Percentiles rank a stretch among this genome's conserved stretches.
Evolutionary conservation across 805 yeast species (phyloP).

Genomic region (Candida broadrunensis): DNA sequence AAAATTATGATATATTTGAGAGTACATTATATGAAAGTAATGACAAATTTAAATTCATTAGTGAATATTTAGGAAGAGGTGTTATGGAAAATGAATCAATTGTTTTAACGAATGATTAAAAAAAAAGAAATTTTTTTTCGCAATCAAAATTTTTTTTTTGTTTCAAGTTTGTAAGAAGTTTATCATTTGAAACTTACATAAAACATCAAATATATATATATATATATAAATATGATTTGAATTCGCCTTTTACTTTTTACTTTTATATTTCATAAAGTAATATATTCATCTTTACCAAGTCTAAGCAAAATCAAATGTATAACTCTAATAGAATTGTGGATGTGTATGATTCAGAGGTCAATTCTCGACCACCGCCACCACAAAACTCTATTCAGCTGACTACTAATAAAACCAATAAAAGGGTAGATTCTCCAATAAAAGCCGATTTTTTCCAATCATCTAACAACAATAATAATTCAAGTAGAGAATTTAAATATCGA

Average conservation of each 20-base stretch:
- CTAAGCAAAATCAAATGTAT: too few species aligned
- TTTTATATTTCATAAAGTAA: too few species aligned
- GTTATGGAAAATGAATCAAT: conserved; percentile 54
- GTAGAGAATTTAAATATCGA: background rate
- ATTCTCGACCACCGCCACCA: too few species aligned
- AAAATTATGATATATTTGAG: conserved; percentile 61
- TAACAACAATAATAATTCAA: conserved; percentile 4
- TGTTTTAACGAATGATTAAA: conserved; percentile 8
- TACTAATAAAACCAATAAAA: conserved; percentile 15
- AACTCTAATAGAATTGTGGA: too few species aligned
- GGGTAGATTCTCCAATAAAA: conserved; percentile 34
- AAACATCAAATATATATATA: too few species aligned
- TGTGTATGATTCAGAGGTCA: too few species aligned
- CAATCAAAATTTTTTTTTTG: conserved; percentile 2
- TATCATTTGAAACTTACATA: conserved; percentile 2
- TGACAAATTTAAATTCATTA: conserved; percentile 70
- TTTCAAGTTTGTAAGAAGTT: background rate
- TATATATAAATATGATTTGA: too few species aligned
- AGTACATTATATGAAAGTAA: conserved; percentile 49
- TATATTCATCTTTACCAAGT: too few species aligned
- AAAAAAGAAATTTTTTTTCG: background rate
- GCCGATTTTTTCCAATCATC: conserved; percentile 14
- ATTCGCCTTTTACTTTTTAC: too few species aligned
- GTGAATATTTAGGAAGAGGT: conserved; percentile 86
- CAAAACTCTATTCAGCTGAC: too few species aligned